Base-by-base conservation (phyloP, 306 rosid genomes). In the Calophaca sinica region DNA sequence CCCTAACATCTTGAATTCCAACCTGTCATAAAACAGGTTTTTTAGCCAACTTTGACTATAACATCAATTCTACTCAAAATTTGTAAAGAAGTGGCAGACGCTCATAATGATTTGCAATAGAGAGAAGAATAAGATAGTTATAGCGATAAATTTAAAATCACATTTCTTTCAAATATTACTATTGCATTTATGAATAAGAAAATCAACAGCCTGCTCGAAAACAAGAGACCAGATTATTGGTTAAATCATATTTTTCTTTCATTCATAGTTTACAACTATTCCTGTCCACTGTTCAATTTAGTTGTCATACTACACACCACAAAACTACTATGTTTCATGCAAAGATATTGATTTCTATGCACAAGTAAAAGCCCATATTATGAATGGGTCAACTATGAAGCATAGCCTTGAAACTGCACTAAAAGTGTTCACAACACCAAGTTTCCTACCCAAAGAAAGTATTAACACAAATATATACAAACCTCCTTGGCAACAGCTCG, bases 401-500 rank as follows among this genome's bases (percentile, higher is more conserved):
- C 60, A 63, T 60, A 67, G 11, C 74, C 74, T 58, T 53, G 39
- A 62, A 70, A 72, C 73, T 42, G 69, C 31, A 74, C 67, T 62
- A 31, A 58, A 78, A 51, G 33, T 54, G 57, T 28, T 61, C 62
- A 71, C 68, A 44, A 63, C 3, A 64, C 9, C 8, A 49, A 61
- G 31, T 29, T 69, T 65, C 53, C 44, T 54, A 75, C 5, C 62
- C 41, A 74, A 64, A 72, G 20, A 59, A 69, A 66, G 53, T 46
- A 55, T 20, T 2, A 11, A 12, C 9, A 44, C 2, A 74, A 32
- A 48, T 68, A 45, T 48, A 86, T 53, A 82, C 93, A 38, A 26
- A 92, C 98, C 98, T 94, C 96, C 78, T 83, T 90, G 5, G 97
- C 98, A 72, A 96, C 99, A 63, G 98, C 98, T n/a, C 50, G 86